Percentiles rank a stretch among this genome's conserved stretches.
phyloP scores from a whole-genome alignment of 768 basidiomycete genomes.

The Russula emetica region DNA sequence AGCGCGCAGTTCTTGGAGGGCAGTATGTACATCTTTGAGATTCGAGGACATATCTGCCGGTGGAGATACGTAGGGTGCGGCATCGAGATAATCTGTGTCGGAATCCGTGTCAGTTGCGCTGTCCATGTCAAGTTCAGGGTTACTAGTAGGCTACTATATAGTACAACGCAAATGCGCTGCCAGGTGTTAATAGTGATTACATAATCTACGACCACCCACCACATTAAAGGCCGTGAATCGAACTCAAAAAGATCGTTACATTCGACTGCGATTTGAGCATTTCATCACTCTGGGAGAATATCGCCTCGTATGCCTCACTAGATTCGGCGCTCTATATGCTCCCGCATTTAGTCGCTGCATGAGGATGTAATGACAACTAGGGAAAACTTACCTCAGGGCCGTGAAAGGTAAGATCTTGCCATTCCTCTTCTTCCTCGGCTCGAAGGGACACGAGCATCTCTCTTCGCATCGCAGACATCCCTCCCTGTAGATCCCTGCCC shows the following conservation, averaged over 20 bases:
- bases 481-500: slow-evolving; percentile 50
- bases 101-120: slow-evolving; percentile 58
- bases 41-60: not conserved
- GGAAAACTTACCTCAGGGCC: slow-evolving; percentile 54
- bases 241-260: slow-evolving; percentile 52
- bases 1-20: slow-evolving; percentile 1
- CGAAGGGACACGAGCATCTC: slow-evolving; percentile 76
- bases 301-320: slow-evolving; percentile 49
- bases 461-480: slow-evolving; percentile 63
- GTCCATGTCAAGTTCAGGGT: slow-evolving; percentile 25
- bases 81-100: slow-evolving; percentile 28
- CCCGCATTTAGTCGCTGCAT: slow-evolving; percentile 6
- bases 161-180: no score
- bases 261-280: slow-evolving; percentile 52
- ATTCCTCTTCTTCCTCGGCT: slow-evolving; percentile 71
- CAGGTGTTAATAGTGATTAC: not conserved
- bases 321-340: slow-evolving; percentile 53
- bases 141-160: no score
- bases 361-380: slow-evolving; percentile 1
- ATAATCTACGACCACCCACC: slow-evolving; percentile 26
- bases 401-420: slow-evolving; percentile 65
- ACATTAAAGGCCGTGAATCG: slow-evolving; percentile 20
- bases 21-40: slow-evolving; percentile 2
- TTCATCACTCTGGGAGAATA: slow-evolving; percentile 57
- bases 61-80: not conserved